Evolutionary conservation across 148 eudicot species (phyloP).

Genomic region (Salicornia ramosissima): DNA sequence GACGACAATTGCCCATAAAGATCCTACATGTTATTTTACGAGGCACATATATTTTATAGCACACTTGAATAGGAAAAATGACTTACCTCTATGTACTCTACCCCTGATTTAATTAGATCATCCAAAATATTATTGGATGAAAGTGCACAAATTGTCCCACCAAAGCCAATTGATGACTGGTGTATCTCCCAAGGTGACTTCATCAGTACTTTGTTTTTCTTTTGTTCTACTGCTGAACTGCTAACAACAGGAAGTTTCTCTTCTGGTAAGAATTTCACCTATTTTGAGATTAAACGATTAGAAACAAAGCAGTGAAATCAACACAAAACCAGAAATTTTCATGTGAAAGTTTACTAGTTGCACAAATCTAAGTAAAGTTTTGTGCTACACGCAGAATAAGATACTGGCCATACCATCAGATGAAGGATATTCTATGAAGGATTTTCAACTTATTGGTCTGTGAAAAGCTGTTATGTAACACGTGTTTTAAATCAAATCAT

Average conservation of each 20-base stretch:
- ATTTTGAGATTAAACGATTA: conserved; percentile 11
- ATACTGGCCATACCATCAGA: too few species aligned
- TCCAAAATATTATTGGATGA: conserved; percentile 52
- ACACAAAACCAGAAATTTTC: neutral
- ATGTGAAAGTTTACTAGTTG: neutral
- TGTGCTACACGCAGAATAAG: neutral
- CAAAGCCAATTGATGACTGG: conserved; percentile 75
- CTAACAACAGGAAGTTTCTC: conserved; percentile 81
- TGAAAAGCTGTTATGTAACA: neutral
- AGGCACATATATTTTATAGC: neutral
- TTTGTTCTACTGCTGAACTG: conserved; percentile 41
- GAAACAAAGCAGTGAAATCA: neutral
- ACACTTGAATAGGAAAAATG: conserved; percentile 3
- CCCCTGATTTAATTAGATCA: conserved; percentile 47
- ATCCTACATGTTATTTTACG: neutral
- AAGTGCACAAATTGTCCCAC: conserved; percentile 57
- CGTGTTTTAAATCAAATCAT: neutral
- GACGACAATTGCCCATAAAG: too few species aligned
- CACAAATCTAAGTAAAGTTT: neutral
- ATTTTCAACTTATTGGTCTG: neutral
- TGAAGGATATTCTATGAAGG: neutral
- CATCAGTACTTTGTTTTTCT: conserved; percentile 71
- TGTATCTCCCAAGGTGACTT: conserved; percentile 89
- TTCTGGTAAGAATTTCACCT: conserved; percentile 90
- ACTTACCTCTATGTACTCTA: conserved; percentile 77